phyloP scores from a whole-genome alignment of 352 stramenopile species.

The Elongisporangium prolatum region DNA sequence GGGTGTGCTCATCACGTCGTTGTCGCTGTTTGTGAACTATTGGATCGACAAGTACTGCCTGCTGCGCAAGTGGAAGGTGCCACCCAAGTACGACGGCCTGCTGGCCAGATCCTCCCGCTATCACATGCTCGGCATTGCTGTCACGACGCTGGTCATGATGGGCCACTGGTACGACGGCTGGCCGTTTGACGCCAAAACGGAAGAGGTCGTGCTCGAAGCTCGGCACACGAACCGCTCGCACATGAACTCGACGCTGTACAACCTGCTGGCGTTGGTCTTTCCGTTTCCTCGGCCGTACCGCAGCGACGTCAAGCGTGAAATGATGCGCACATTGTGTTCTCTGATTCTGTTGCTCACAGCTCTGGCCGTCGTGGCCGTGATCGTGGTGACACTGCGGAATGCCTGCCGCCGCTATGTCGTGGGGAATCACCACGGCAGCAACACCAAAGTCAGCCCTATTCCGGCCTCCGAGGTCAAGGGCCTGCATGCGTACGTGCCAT shows the following conservation, averaged over 20 bases:
- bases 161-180: slow-evolving; percentile 77
- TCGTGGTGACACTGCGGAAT: slow-evolving; percentile 29
- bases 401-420: slow-evolving; percentile 36
- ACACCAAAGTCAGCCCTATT: slow-evolving; percentile 37
- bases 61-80: slow-evolving; percentile 69
- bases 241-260: slow-evolving; percentile 22
- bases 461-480: slow-evolving; percentile 35
- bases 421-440: slow-evolving; percentile 17
- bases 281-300: slow-evolving; percentile 43
- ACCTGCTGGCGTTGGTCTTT: slow-evolving; percentile 37
- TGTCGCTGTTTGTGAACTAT: slow-evolving; percentile 73
- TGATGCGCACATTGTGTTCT: slow-evolving; percentile 37
- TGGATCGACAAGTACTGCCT: slow-evolving; percentile 85
- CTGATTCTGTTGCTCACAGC: slow-evolving; percentile 35
- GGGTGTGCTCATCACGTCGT: slow-evolving; percentile 52
- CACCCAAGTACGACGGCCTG: slow-evolving; percentile 52
- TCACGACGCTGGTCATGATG: slow-evolving; percentile 71
- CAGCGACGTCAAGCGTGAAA: slow-evolving; percentile 21
- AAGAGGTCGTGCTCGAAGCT: slow-evolving; percentile 22
- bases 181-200: slow-evolving; percentile 50
- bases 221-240: slow-evolving; percentile 20
- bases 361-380: slow-evolving; percentile 22
- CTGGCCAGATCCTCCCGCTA: slow-evolving; percentile 59
- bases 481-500: slow-evolving; percentile 55
- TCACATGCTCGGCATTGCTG: slow-evolving; percentile 55